These are phyloP conservation scores for Botrytis porri DNA, from an alignment of 2,329 filamentous ascomycete genomes.

Conservation along the genomic window DNA sequence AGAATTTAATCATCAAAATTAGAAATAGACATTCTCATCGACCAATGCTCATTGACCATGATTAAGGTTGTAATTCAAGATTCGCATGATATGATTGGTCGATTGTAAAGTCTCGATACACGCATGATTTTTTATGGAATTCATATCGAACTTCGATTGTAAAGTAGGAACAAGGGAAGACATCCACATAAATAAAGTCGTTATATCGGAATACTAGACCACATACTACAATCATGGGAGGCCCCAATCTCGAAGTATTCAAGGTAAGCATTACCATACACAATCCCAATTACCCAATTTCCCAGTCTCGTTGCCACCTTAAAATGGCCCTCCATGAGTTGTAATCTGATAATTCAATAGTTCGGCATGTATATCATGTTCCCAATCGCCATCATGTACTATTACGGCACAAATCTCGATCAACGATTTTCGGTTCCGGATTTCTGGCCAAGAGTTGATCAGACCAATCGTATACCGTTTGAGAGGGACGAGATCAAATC, in stretches of 20 bases:
- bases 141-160: not conserved
- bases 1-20: not conserved
- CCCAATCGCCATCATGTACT: slow-evolving; percentile 99
- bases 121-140: slow-evolving; percentile 7
- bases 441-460: slow-evolving; percentile 86
- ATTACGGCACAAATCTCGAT: slow-evolving; percentile 98
- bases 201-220: not conserved
- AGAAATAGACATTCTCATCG: not conserved
- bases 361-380: slow-evolving; percentile 99
- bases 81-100: slow-evolving; percentile 5
- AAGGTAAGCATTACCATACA: slow-evolving; percentile 58
- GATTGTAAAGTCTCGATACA: not conserved
- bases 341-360: slow-evolving; percentile 46
- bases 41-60: not conserved
- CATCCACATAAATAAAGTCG: not conserved
- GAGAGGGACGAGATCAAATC: slow-evolving; percentile 78
- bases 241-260: slow-evolving; percentile 90
- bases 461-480: slow-evolving; percentile 72
- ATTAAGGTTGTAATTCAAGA: not conserved
- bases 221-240: slow-evolving; percentile 56
- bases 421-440: slow-evolving; percentile 81
- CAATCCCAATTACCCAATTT: slow-evolving; percentile 8
- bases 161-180: not conserved
- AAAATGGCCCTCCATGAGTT: slow-evolving; percentile 23
- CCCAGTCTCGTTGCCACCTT: slow-evolving; percentile 7